phyloP scores from a whole-genome alignment of 2,329 filamentous ascomycete genomes.

The Gremmenia infestans region DNA sequence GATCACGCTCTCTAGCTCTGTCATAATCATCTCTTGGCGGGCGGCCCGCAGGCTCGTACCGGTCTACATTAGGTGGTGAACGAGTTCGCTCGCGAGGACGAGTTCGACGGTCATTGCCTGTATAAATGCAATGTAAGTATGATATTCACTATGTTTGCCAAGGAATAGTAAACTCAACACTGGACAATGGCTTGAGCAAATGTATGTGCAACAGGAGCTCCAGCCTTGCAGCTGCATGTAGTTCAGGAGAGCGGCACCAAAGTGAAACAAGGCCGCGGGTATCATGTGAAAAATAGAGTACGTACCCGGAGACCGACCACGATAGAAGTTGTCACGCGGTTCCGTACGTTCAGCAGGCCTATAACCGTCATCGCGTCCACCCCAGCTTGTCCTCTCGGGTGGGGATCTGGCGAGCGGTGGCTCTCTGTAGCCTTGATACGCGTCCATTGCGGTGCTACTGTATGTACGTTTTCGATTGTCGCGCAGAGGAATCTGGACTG shows the following conservation, averaged over 20 bases:
- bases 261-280: conserved; percentile 1
- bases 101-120: conserved; percentile 52
- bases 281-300: conserved; percentile 20
- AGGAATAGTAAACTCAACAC: neutral
- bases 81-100: conserved; percentile 59
- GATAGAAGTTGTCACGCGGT: conserved; percentile 56
- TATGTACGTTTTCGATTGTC: neutral
- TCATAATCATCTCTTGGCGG: conserved; percentile 61
- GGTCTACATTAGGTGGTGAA: conserved; percentile 64
- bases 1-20: conserved; percentile 35
- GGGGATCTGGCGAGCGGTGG: conserved; percentile 29
- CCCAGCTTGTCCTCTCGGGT: conserved; percentile 31
- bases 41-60: conserved; percentile 67
- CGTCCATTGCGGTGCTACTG: conserved; percentile 23
- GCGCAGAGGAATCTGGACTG: conserved; percentile 1
- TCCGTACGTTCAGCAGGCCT: conserved; percentile 34
- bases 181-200: neutral
- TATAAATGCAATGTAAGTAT: conserved; percentile 22
- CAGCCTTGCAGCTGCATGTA: conserved; percentile 12
- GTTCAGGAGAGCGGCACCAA: neutral
- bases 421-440: conserved; percentile 30
- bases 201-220: neutral
- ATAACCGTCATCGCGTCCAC: conserved; percentile 29
- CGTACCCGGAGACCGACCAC: conserved; percentile 67
- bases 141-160: conserved; percentile 2